Evolutionary conservation across 108 stramenopile genomes (phyloP), one percentile per base, ranked within the genome.

Genomic region (Skeletonema costatum): DNA sequence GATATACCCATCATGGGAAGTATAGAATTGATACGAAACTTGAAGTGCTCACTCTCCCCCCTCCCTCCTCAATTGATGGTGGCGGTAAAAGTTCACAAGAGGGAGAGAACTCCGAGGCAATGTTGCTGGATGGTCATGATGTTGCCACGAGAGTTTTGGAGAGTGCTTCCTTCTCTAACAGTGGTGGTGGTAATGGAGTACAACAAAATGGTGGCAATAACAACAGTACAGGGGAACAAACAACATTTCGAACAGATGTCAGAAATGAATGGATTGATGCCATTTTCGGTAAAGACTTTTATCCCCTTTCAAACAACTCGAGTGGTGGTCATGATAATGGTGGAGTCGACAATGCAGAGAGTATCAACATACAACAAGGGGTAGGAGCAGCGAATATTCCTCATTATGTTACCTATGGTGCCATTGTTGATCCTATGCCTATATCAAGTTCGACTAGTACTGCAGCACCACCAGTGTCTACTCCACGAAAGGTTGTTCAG

Each of bases 211-310:
- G 8, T 13, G 17, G 50, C 9, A 36, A 19, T 32, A 56, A 32
- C 51, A 33, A 19, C 63, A 38, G 2, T 10, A 41, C 25, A 1
- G 5, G 29, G 7, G 39, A 33, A 16, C 30, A 58, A 35, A 60
- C 73, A 7, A 72, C 71, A 31, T 81, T 85, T 72, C 44, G 79
- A 30, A 42, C 71, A 31, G 85, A 86, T 38, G 62, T 86, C 10
- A 71, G 86, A 2, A 59, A 83, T 39, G 89, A 89, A 69, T 94
- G 91, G 91, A 86, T 92, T 39, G 86, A 92, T 74, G 93, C 93
- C 39, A 75, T 92, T 4, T 94, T 94, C 73, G 93, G 93, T 38
- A 60, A 29, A n/a, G 79, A 85, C 32, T 89, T 82, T 68, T 84
- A 77, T 61, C 75, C 84, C 12, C 16, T 38, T 12, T 46, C 42